Conservation (phyloP, 106 monocot species). For the Dioscorea dumetorum region DNA sequence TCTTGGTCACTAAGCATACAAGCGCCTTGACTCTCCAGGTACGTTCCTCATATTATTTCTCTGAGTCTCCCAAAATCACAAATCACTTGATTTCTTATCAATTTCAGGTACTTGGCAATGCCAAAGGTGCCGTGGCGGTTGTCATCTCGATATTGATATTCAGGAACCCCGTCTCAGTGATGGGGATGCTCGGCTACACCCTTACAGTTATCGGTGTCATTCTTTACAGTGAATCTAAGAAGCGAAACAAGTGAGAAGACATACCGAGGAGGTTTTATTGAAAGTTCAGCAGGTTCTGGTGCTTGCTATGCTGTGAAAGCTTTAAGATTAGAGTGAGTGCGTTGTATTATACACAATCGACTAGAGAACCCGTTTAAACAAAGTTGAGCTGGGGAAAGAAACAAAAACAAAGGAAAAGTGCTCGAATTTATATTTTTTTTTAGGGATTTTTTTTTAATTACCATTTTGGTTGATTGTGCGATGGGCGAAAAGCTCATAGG, state of each 20-base stretch:
- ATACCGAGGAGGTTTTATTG: background rate
- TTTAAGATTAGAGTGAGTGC: background rate
- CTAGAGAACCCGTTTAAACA: no score
- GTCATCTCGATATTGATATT: constrained; percentile 27
- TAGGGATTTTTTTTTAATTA: no score
- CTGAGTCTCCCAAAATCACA: background rate
- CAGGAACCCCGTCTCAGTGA: constrained; percentile 22
- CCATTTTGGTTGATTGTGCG: no score
- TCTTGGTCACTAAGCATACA: constrained; percentile 75
- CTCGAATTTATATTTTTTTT: no score
- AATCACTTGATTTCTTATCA: background rate
- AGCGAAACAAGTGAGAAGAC: constrained; percentile 11
- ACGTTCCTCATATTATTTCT: background rate
- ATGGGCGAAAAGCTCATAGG: no score
- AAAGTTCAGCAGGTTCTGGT: background rate
- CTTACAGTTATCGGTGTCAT: constrained; percentile 39
- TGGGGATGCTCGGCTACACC: constrained; percentile 30
- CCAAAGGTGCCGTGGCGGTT: constrained; percentile 23
- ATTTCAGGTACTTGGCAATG: constrained; percentile 22
- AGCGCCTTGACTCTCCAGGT: constrained; percentile 82
- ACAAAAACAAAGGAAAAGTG: no score
- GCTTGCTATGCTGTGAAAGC: background rate
- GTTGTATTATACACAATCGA: background rate
- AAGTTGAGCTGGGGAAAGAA: no score
- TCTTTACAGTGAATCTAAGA: constrained; percentile 50